Percentiles rank a stretch among this genome's conserved stretches.
These are phyloP conservation scores for Phytophthora brassicae DNA, from an alignment of 352 stramenopile species.

Conservation along the genomic window DNA sequence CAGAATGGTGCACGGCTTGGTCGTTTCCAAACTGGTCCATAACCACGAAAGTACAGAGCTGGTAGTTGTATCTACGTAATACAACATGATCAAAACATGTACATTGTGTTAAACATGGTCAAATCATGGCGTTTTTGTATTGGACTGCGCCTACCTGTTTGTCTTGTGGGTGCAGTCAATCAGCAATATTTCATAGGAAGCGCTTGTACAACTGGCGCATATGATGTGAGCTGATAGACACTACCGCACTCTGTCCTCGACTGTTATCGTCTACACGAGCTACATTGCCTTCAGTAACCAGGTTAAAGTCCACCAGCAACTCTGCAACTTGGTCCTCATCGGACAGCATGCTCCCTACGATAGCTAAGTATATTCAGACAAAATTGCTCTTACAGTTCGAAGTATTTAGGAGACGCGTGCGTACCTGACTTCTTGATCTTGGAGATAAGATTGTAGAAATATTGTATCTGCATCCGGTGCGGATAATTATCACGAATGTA, in stretches of 20 bases:
- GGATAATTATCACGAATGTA: background rate
- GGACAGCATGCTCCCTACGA: background rate
- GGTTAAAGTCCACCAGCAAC: slow-evolving; percentile 1
- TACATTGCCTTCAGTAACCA: background rate
- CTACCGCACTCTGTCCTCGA: slow-evolving; percentile 1
- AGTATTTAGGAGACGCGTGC: too few species aligned
- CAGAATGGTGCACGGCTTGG: slow-evolving; percentile 1
- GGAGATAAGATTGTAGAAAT: background rate
- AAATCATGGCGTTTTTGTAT: too few species aligned
- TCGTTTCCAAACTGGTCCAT: slow-evolving; percentile 8
- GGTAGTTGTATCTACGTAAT: slow-evolving; percentile 10
- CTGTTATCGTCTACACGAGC: slow-evolving; percentile 1
- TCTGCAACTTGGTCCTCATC: slow-evolving; percentile 7
- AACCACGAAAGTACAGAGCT: slow-evolving; percentile 1
- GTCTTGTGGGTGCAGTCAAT: slow-evolving; percentile 17
- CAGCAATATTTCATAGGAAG: slow-evolving; percentile 8
- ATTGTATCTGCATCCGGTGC: background rate
- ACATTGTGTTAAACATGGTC: too few species aligned
- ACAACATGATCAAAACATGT: too few species aligned
- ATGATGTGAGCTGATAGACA: background rate
- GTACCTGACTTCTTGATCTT: background rate
- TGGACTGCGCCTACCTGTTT: background rate
- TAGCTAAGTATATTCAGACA: too few species aligned
- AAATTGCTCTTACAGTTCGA: too few species aligned
- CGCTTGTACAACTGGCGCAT: slow-evolving; percentile 4